Evolutionary conservation across 441 rosid genomes (phyloP).

Genomic region (Aquilaria agallochum): DNA sequence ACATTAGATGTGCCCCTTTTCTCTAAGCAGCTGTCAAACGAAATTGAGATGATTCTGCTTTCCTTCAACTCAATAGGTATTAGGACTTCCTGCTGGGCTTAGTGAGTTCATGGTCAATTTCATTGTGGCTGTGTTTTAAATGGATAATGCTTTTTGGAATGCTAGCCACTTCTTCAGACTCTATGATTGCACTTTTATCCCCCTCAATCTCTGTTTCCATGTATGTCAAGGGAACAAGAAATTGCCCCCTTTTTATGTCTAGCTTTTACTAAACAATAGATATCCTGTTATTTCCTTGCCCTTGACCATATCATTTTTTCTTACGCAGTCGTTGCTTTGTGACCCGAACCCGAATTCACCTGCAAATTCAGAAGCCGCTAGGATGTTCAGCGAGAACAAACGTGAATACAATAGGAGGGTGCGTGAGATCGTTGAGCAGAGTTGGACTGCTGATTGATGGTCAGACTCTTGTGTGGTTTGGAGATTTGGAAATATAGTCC

Average conservation of each 20-base stretch:
- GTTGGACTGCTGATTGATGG: slow-evolving; percentile 68
- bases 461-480: neutral
- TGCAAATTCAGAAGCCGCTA: slow-evolving; percentile 69
- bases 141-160: neutral
- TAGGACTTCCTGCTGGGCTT: no score
- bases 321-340: slow-evolving; percentile 52
- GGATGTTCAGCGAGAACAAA: slow-evolving; percentile 71
- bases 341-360: slow-evolving; percentile 77
- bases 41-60: no score
- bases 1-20: no score
- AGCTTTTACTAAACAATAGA: neutral
- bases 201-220: no score
- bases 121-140: no score
- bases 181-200: neutral
- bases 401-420: slow-evolving; percentile 76
- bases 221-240: no score
- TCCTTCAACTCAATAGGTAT: no score
- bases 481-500: slow-evolving; percentile 15
- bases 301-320: neutral
- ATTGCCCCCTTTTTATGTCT: neutral
- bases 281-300: neutral
- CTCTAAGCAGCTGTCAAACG: no score
- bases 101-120: no score
- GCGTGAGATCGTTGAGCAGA: slow-evolving; percentile 72
- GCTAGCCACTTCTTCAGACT: neutral